Evolutionary conservation across 495 filamentous ascomycete species (phyloP).

Genomic region (Daldinia concentrica): DNA sequence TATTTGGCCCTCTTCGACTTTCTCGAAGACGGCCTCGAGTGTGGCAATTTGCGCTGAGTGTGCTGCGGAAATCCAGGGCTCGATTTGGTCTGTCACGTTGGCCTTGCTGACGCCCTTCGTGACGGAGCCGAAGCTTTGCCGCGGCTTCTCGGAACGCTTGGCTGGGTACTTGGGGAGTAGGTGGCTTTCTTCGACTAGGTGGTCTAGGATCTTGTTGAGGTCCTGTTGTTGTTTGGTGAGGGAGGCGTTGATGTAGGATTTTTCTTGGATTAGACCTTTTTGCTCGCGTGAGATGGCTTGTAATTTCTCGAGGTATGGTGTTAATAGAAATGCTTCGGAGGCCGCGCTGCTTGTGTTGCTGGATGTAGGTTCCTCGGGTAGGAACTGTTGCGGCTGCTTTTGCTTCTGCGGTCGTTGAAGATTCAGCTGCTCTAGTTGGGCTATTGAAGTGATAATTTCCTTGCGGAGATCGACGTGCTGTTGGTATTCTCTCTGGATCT

Average conservation of each 20-base stretch:
- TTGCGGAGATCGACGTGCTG: constrained; percentile 58
- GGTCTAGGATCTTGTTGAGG: constrained; percentile 64
- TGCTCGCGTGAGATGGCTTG: constrained; percentile 69
- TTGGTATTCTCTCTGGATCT: constrained; percentile 62
- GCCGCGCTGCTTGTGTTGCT: constrained; percentile 2
- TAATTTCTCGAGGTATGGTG: constrained; percentile 64
- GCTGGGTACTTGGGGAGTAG: constrained; percentile 70
- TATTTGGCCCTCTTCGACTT: constrained; percentile 57
- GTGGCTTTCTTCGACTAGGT: constrained; percentile 73
- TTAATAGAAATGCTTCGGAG: constrained; percentile 55
- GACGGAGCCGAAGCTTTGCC: constrained; percentile 38
- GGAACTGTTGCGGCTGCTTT: constrained; percentile 4
- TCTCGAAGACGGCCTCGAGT: constrained; percentile 58
- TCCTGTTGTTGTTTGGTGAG: constrained; percentile 69
- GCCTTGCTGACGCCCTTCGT: constrained; percentile 42
- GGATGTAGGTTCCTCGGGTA: constrained; percentile 44
- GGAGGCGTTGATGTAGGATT: constrained; percentile 66
- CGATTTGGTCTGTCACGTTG: constrained; percentile 52
- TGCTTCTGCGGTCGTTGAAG: constrained; percentile 11
- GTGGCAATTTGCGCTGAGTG: constrained; percentile 59
- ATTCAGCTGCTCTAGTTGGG: constrained; percentile 38
- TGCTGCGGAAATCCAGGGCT: constrained; percentile 61
- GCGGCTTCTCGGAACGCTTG: constrained; percentile 36
- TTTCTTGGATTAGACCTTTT: constrained; percentile 70
- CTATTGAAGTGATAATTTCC: constrained; percentile 49